phyloP scores from a whole-genome alignment of 116 monocot genomes.

The Iris pallida region DNA sequence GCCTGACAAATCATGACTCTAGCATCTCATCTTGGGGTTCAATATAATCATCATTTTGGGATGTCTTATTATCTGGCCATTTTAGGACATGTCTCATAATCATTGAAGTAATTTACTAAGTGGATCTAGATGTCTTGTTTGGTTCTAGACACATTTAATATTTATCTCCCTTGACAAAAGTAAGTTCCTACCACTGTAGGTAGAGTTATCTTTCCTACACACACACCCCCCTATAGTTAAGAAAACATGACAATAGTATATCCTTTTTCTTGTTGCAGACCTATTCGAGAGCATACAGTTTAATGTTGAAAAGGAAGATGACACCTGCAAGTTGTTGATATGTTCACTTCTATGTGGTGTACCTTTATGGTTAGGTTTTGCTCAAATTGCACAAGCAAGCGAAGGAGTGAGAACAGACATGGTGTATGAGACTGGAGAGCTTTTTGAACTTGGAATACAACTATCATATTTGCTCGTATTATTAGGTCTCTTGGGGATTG shows the following conservation, averaged over 20 bases:
- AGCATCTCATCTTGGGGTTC: too few relatives aligned
- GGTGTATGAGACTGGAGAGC: constrained; percentile 79
- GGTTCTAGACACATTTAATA: too few relatives aligned
- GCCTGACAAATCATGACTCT: too few relatives aligned
- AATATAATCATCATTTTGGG: too few relatives aligned
- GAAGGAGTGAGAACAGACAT: constrained; percentile 27
- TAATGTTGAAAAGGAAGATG: constrained; percentile 5
- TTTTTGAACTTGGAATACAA: constrained; percentile 93
- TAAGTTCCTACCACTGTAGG: too few relatives aligned
- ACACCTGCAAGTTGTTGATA: constrained; percentile 9
- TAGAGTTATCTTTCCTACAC: too few relatives aligned
- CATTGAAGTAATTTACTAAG: too few relatives aligned
- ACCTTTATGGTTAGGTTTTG: constrained; percentile 36
- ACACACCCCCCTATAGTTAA: too few relatives aligned
- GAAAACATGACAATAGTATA: not conserved
- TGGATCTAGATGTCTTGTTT: too few relatives aligned
- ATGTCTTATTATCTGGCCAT: too few relatives aligned
- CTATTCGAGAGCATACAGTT: not conserved
- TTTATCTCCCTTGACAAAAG: too few relatives aligned
- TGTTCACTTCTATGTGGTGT: constrained; percentile 30
- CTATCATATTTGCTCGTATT: constrained; percentile 76
- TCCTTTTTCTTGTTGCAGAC: constrained; percentile 4
- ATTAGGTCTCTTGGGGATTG: constrained; percentile 78
- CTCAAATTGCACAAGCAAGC: constrained; percentile 50
- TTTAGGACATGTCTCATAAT: too few relatives aligned